These are phyloP conservation scores for Entomortierella lignicola DNA, from an alignment of 192 early-diverging fungal genomes.

Conservation along the genomic window DNA sequence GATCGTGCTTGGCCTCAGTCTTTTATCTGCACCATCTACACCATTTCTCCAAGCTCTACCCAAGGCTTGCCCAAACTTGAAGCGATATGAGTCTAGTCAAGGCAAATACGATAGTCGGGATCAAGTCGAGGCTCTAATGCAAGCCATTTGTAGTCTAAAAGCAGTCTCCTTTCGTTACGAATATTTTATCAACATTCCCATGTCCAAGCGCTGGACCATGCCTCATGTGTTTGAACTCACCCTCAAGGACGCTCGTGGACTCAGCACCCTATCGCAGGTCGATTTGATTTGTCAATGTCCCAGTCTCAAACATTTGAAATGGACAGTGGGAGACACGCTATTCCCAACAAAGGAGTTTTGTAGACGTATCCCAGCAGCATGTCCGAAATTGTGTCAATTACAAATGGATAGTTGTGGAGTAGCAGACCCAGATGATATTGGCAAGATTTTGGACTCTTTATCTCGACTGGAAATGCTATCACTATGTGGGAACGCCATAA, in stretches of 20 bases:
- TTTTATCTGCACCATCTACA: conserved; percentile 8
- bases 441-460: conserved; percentile 16
- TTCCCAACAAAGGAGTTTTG: conserved; percentile 37
- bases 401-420: conserved; percentile 31
- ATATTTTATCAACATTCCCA: conserved; percentile 5
- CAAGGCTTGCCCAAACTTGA: conserved; percentile 29
- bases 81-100: conserved; percentile 38
- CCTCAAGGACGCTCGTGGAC: conserved; percentile 25
- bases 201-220: conserved; percentile 4
- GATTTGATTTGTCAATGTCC: conserved; percentile 38
- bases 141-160: not conserved
- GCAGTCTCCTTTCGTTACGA: conserved; percentile 14
- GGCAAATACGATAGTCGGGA: conserved; percentile 22
- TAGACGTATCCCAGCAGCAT: conserved; percentile 21
- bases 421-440: conserved; percentile 12
- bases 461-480: not conserved
- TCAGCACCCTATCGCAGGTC: conserved; percentile 20
- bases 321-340: conserved; percentile 11
- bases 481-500: conserved; percentile 26
- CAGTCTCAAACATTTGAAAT: conserved; percentile 24
- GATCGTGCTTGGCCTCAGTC: conserved; percentile 33
- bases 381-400: conserved; percentile 18
- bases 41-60: conserved; percentile 17
- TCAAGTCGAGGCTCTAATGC: conserved; percentile 30
- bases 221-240: conserved; percentile 24